These are phyloP conservation scores for Gentiana straminea DNA, from an alignment of 257 asterid species.

Conservation along the genomic window DNA sequence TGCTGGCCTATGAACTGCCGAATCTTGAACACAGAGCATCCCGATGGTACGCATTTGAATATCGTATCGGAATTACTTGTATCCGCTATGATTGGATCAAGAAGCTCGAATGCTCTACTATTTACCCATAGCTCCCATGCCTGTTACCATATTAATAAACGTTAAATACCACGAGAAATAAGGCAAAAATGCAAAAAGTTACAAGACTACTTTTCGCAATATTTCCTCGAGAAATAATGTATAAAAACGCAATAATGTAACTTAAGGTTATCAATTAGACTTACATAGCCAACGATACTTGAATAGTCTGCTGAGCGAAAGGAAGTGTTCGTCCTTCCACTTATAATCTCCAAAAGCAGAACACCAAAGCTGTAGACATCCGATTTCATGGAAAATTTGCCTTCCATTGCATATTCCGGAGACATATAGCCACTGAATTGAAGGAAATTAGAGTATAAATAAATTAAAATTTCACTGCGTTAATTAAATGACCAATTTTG, in stretches of 20 bases:
- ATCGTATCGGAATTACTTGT: slow-evolving; percentile 32
- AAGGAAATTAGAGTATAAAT: neutral
- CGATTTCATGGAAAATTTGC: slow-evolving; percentile 72
- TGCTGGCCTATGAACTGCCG: slow-evolving; percentile 47
- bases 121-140: slow-evolving; percentile 75
- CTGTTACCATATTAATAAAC: slow-evolving; percentile 18
- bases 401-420: slow-evolving; percentile 96
- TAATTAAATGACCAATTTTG: neutral
- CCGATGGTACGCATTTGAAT: slow-evolving; percentile 56
- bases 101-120: slow-evolving; percentile 42
- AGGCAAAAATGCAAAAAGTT: too few relatives aligned
- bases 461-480: neutral
- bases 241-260: neutral
- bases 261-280: slow-evolving; percentile 14
- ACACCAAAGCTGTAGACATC: slow-evolving; percentile 90
- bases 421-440: slow-evolving; percentile 81
- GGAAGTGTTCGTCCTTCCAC: slow-evolving; percentile 47
- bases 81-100: slow-evolving; percentile 33
- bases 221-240: too few relatives aligned
- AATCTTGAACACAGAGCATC: slow-evolving; percentile 73
- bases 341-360: slow-evolving; percentile 64
- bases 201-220: too few relatives aligned
- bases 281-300: slow-evolving; percentile 57
- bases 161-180: too few relatives aligned
- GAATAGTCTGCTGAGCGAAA: slow-evolving; percentile 43